Base-by-base conservation (phyloP, 2,329 filamentous ascomycete species). In the Tolypocladium ophioglossoides region DNA sequence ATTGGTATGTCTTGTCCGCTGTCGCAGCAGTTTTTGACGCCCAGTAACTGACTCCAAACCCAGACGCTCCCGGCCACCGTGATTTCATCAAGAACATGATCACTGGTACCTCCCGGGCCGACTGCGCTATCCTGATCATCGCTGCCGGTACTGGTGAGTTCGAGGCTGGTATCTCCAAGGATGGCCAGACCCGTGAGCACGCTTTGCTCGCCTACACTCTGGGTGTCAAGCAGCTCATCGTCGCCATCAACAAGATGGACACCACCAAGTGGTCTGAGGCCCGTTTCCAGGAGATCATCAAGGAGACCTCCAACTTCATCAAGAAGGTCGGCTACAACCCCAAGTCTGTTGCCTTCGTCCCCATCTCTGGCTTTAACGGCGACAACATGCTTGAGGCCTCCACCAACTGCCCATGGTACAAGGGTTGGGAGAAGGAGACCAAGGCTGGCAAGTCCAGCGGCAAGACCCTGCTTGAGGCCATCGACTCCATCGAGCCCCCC, bases 61-160 rank as follows among this genome's bases (percentile, higher is more conserved):
- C 65, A 87, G 89, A 99, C 74, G 94, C 94, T 77, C 94, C 94
- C 72, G 94, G 94, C 80, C 94, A 99, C 82, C 92, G 94, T 94
- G 94, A 99, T 76, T 99, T 97, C 86, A 97, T 99, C 90, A 99
- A 99, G 92, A 99, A 97, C 91, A 99, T 99, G 94, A 99, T 99
- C 79, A 97, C 94, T 87, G 94, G 94, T 91, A 97, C 94, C 74
- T 99, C 94, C 78, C 94, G 97, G 88, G 94, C 94, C 70, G 94
- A 99, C 75, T 97, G 94, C 82, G 94, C 94, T 73, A 90, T 99
- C 78, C 91, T 99, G 84, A 97, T 99, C 82, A 99, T 99, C 80
- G 94, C 92, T 71, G 91, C 94, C 73, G 94, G 94, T 84, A 96
- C 91, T 90, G 94, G 94, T 96, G 94, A 99, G 86, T 99, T 99